phyloP scores from a whole-genome alignment of 23 red algal genomes.

The Gracilaria domingensis region DNA sequence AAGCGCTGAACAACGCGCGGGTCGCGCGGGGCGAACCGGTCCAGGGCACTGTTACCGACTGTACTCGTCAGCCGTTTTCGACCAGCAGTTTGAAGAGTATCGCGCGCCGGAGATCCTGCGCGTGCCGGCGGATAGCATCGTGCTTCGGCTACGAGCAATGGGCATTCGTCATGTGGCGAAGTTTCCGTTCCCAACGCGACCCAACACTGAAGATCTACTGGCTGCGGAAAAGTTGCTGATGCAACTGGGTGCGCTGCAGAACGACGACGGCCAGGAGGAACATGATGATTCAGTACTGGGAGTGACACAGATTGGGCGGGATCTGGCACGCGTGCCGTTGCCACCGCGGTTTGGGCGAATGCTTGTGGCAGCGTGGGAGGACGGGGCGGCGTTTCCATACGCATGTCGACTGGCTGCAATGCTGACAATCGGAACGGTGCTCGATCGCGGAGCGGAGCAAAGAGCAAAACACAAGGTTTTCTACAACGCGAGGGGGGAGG shows the following conservation, averaged over 20 bases:
- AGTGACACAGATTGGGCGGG: constrained; percentile 66
- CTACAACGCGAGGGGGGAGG: constrained; percentile 43
- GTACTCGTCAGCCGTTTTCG: constrained; percentile 84
- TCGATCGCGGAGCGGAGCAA: background rate
- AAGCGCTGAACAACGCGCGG: constrained; percentile 88
- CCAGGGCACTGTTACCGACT: constrained; percentile 94
- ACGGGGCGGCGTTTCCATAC: constrained; percentile 61
- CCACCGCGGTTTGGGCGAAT: constrained; percentile 76
- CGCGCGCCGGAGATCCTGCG: constrained; percentile 72
- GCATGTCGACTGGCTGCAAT: constrained; percentile 77
- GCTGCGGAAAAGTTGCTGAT: constrained; percentile 58
- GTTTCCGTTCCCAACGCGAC: constrained; percentile 89
- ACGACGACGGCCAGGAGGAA: background rate
- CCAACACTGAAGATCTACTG: constrained; percentile 39
- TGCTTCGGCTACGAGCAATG: constrained; percentile 82
- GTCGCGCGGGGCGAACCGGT: constrained; percentile 94
- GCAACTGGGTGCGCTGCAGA: constrained; percentile 80
- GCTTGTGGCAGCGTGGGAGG: constrained; percentile 65
- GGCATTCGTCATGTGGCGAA: constrained; percentile 64
- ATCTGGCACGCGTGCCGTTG: constrained; percentile 76
- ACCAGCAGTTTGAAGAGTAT: constrained; percentile 70
- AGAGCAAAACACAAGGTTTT: constrained; percentile 15
- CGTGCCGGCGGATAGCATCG: constrained; percentile 79
- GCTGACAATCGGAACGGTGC: constrained; percentile 64
- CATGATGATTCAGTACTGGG: background rate